Conservation (phyloP, 805 yeast species). For the Teunomyces lycoperdinae region DNA sequence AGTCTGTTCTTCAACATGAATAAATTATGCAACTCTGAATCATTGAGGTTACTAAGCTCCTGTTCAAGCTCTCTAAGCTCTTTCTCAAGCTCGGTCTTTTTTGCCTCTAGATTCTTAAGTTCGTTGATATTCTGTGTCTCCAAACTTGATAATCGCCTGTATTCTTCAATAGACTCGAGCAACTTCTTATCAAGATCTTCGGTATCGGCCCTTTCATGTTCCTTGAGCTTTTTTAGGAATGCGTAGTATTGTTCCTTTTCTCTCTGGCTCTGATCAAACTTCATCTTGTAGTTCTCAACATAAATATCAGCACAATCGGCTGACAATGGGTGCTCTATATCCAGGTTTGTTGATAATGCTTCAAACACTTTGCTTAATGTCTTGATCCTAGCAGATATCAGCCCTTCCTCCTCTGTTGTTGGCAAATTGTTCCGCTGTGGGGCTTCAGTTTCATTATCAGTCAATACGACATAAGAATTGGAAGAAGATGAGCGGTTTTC, state of each 20-base stretch:
- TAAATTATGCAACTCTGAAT: constrained; percentile 45
- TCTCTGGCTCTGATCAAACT: constrained; percentile 67
- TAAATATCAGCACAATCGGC: constrained; percentile 74
- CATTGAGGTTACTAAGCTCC: constrained; percentile 33
- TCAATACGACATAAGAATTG: constrained; percentile 12
- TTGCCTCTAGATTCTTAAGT: constrained; percentile 38
- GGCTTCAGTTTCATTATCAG: constrained; percentile 3
- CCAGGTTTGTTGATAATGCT: constrained; percentile 63
- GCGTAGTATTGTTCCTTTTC: constrained; percentile 78
- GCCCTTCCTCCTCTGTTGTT: constrained; percentile 12
- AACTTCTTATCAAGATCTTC: constrained; percentile 45
- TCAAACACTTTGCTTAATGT: constrained; percentile 67
- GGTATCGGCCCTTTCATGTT: constrained; percentile 15
- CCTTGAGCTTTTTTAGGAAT: constrained; percentile 66
- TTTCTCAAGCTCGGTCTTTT: constrained; percentile 43
- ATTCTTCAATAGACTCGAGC: constrained; percentile 40
- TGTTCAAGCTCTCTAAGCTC: constrained; percentile 46
- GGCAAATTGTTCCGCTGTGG: neutral
- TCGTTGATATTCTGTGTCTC: constrained; percentile 35
- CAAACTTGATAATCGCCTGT: constrained; percentile 37
- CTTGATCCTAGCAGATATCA: constrained; percentile 48
- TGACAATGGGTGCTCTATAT: constrained; percentile 82
- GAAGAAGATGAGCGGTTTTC: constrained; percentile 3
- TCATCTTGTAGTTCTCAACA: constrained; percentile 59
- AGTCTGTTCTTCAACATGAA: constrained; percentile 51